Evolutionary conservation across 345 rosid genomes (phyloP), one percentile per base, ranked within the genome.

Genomic region (Brassica juncea): DNA sequence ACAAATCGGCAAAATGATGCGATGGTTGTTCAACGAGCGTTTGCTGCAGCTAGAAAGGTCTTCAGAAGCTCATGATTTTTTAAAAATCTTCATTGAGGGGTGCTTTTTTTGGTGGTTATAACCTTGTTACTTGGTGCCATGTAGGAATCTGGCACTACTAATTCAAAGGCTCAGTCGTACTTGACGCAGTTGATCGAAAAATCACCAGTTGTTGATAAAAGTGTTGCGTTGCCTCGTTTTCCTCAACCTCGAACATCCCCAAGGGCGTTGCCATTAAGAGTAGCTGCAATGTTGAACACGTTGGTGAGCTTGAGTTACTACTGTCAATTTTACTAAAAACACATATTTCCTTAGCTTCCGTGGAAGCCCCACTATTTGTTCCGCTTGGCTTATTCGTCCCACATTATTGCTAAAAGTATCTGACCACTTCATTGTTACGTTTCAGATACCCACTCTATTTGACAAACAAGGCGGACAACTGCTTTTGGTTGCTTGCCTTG

Each of bases 391-490:
- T 44, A 47, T 47, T 47, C 6, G 6, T 69, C 62, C 49, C 71
- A 60, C 47, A 34, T 68, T 4, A 12, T 4, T 47, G 15, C 6
- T 47, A 47, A 47, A 47, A 47, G 15, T 47, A 47, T 47, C 55
- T 47, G 64, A 71, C 69, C 67, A 69, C 47, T 39, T 66, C 62
- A 57, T 70, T 49, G 66, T 64, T 80, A 67, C 68, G 57, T 82
- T 85, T 75, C 87, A 95, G 99, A 90, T 93, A 58, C 99, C 99
- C 21, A 86, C 97, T 9, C 69, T 92, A 74, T 76, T 95, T 76
- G 98, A 95, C 82, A 93, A 88, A 84, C 99, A 95, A 88, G 99
- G 98, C 64, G 91, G 86, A 71, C 97, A 92, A 71, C 84, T 93
- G 71, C 91, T 93, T 83, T 85, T 93, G 34, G 91, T 95, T 74